A percentile compares a stretch with the other conserved stretches of the same genome.
phyloP scores from a whole-genome alignment of 768 basidiomycete genomes.

The Mycena chlorophos region DNA sequence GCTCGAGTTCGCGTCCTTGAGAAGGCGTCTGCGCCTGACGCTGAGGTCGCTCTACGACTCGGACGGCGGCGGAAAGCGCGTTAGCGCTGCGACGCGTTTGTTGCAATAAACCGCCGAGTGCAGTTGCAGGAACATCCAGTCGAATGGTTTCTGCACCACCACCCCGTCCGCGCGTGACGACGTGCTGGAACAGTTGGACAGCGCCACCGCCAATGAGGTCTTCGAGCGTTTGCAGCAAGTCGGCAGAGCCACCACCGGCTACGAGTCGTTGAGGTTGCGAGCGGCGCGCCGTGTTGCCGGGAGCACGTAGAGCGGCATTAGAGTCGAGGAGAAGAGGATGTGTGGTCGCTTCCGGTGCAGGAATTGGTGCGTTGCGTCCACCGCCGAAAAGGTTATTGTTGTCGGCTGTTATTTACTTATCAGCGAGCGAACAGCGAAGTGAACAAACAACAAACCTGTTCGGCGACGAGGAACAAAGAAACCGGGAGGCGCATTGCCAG shows the following conservation, averaged over 20 bases:
- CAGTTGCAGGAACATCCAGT: conserved; percentile 71
- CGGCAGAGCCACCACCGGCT: conserved; percentile 48
- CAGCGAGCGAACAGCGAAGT: conserved; percentile 9
- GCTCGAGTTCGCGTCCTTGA: conserved; percentile 69
- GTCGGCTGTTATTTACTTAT: conserved; percentile 41
- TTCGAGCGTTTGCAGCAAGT: conserved; percentile 76
- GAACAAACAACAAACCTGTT: conserved; percentile 35
- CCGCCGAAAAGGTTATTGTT: conserved; percentile 70
- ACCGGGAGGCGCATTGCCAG: conserved; percentile 41
- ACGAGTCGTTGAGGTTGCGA: conserved; percentile 57
- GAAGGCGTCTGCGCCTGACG: conserved; percentile 37
- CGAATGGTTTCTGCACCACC: conserved; percentile 67
- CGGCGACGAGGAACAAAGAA: conserved; percentile 54
- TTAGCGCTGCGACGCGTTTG: conserved; percentile 46
- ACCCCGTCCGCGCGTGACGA: conserved; percentile 62
- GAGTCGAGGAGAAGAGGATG: conserved; percentile 82
- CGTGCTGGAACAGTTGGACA: conserved; percentile 79
- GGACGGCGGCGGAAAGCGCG: conserved; percentile 54
- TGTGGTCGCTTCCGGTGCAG: conserved; percentile 67
- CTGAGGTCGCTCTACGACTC: conserved; percentile 55
- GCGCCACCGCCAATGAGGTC: conserved; percentile 81
- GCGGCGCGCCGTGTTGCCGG: conserved; percentile 46
- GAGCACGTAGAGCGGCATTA: conserved; percentile 44
- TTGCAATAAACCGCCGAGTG: conserved; percentile 53
- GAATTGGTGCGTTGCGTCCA: conserved; percentile 48